Conservation (phyloP, 495 filamentous ascomycete genomes). For the Rusavskia elegans region DNA sequence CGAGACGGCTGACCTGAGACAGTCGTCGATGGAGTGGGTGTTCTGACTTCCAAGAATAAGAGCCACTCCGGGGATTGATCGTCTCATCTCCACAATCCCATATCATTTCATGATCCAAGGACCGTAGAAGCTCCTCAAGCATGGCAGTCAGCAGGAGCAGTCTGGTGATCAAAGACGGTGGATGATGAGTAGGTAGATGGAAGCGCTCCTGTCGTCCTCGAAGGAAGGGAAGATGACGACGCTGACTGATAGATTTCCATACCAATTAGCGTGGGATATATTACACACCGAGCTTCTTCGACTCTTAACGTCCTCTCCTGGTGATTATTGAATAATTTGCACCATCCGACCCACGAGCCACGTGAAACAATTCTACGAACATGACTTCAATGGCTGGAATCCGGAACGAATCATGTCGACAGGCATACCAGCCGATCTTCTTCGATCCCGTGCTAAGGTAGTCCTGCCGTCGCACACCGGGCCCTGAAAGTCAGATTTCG, state of each 20-base stretch:
- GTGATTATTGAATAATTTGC: no score
- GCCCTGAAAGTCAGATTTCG: background rate
- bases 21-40: background rate
- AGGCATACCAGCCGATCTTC: background rate
- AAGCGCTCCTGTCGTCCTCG: background rate
- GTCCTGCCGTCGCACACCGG: background rate
- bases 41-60: no score
- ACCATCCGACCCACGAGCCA: background rate
- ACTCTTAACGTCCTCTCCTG: background rate
- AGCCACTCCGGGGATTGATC: no score
- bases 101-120: no score
- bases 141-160: background rate
- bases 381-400: background rate
- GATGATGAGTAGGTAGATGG: background rate
- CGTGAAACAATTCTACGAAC: conserved; percentile 1
- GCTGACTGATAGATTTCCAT: background rate
- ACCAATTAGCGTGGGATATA: background rate
- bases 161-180: background rate
- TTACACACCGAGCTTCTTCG: background rate
- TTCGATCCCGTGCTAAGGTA: background rate
- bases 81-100: no score
- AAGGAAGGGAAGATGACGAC: background rate
- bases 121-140: no score
- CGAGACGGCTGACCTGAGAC: background rate
- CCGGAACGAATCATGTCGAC: background rate